phyloP scores from a whole-genome alignment of 148 eudicot species.

The Polygonum maritimum region DNA sequence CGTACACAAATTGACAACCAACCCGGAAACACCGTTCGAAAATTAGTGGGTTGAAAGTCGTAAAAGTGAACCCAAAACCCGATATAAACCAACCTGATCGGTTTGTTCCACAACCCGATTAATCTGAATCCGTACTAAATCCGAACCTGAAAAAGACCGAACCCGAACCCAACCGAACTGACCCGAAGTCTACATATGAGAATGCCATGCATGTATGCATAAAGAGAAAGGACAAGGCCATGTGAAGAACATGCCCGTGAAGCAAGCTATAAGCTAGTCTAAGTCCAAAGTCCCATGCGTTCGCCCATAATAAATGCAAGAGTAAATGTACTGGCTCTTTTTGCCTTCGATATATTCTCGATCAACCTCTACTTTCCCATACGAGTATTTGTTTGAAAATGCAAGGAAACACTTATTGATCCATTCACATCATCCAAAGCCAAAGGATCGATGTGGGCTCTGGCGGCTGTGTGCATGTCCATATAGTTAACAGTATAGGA shows the following conservation, averaged over 20 bases:
- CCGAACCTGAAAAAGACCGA: too few relatives aligned
- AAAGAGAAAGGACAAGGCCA: not conserved
- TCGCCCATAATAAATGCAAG: not conserved
- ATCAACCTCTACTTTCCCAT: not conserved
- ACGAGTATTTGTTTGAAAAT: too few relatives aligned
- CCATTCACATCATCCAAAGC: constrained; percentile 1
- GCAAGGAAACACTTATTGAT: too few relatives aligned
- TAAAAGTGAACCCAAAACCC: too few relatives aligned
- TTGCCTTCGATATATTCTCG: not conserved
- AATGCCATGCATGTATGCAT: not conserved
- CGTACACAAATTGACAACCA: too few relatives aligned
- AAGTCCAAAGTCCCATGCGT: not conserved
- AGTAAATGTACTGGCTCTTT: not conserved
- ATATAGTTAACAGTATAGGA: not conserved
- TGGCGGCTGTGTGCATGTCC: not conserved
- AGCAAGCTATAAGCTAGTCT: not conserved
- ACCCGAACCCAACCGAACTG: too few relatives aligned
- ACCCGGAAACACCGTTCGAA: too few relatives aligned
- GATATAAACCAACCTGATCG: too few relatives aligned
- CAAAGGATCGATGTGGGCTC: not conserved
- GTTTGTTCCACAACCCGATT: too few relatives aligned
- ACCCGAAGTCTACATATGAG: too few relatives aligned
- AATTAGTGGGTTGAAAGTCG: too few relatives aligned
- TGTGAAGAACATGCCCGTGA: not conserved
- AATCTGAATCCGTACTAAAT: too few relatives aligned